Evolutionary conservation across 345 rosid genomes (phyloP), one percentile per base, ranked within the genome.

Genomic region (Pugionium cornutum): DNA sequence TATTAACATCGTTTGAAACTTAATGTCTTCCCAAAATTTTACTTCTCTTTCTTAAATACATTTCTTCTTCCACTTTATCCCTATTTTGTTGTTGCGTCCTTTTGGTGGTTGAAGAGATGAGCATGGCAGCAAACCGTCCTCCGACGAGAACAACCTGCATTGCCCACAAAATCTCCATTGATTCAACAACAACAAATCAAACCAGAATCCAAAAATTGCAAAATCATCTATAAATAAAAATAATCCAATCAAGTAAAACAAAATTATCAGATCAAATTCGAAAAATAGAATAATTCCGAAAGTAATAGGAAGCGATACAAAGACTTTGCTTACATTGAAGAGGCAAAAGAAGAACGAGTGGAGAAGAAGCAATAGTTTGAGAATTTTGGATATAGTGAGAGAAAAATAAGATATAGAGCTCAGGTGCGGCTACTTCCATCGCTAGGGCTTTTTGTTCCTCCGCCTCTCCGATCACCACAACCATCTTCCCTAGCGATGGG

Each of bases 401-500:
- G 53, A 9, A n/a, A n/a, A n/a, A n/a, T n/a, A 0, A 2, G 62
- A 53, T 73, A 60, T 76, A 25, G 76, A 72, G 31, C 51, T 72
- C 75, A 9, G 10, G 27, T 54, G 69, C 63, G 2, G 30, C 54
- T 5, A 51, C 69, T 43, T 64, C 83, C 4, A 49, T 50, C 5
- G 80, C 84, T 28, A 80, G 89, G 74, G 74, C 81, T 79, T 86
- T 83, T 77, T 87, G 77, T 33, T 79, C 86, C 2, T 77, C 83
- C 40, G 4, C 79, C 76, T 18, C 83, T 66, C 82, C 88, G 61
- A 95, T 95, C 79, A 75, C 75, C 8, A 97, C 94, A 75, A 95
- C 99, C 37, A 88, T 95, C 59, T 95, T 95, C 70, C 98, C 99
- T 42, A 98, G 98, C 60, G 98, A 95, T 46, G 99, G 98, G 54